These are phyloP conservation scores for Aspergillus brunneoviolaceus DNA, from an alignment of 2,329 filamentous ascomycete genomes.

Conservation along the genomic window DNA sequence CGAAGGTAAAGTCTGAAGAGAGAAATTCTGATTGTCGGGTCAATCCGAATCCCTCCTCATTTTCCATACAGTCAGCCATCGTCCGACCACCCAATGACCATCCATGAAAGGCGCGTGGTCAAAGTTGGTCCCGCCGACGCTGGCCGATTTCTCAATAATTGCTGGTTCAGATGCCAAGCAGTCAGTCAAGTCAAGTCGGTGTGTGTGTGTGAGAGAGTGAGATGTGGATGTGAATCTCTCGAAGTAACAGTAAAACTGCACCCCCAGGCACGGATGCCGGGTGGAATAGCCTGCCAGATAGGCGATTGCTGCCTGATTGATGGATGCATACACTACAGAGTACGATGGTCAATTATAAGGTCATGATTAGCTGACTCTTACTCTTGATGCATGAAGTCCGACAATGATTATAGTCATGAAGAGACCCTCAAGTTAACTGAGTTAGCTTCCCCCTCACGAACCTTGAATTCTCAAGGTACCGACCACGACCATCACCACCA, in stretches of 20 bases:
- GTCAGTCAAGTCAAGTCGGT: neutral
- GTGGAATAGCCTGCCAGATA: neutral
- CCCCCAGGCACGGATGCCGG: neutral
- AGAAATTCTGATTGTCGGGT: neutral
- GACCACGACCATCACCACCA: no score
- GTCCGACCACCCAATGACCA: constrained; percentile 1
- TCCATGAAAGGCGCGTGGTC: neutral
- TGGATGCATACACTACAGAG: neutral
- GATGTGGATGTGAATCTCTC: no score
- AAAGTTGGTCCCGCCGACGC: neutral
- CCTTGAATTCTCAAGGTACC: no score
- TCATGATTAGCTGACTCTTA: no score
- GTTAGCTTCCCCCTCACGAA: no score
- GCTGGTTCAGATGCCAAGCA: constrained; percentile 1
- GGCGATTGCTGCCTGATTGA: constrained; percentile 2
- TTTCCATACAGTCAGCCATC: neutral
- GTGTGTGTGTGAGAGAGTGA: neutral
- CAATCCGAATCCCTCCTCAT: neutral
- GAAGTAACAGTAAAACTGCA: neutral
- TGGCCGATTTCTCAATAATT: neutral
- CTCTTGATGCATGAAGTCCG: no score
- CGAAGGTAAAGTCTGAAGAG: neutral
- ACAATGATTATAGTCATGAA: no score
- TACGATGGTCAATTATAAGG: no score
- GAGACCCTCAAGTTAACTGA: neutral